Conservation (phyloP, 148 eudicot species). For the Diospyros lotus region DNA sequence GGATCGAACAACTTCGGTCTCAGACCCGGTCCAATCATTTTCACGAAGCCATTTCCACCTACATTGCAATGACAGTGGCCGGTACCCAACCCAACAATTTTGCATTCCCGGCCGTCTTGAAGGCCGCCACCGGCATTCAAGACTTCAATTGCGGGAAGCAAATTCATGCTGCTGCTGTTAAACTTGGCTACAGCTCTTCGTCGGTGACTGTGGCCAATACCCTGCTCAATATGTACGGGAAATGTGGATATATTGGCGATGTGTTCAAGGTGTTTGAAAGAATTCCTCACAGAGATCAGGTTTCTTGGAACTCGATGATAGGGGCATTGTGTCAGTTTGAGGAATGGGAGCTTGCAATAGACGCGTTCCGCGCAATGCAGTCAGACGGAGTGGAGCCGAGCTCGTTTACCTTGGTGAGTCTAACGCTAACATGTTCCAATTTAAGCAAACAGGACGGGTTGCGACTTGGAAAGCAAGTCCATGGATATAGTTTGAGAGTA, state of each 20-base stretch:
- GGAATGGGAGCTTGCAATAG: conserved; percentile 66
- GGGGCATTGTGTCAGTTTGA: conserved; percentile 55
- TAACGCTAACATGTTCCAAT: conserved; percentile 59
- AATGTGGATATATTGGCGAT: conserved; percentile 50
- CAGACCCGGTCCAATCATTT: conserved; percentile 49
- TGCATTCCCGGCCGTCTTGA: conserved; percentile 62
- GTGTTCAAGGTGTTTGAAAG: conserved; percentile 61
- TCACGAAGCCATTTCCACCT: conserved; percentile 56
- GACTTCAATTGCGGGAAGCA: conserved; percentile 55
- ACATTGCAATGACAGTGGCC: conserved; percentile 46
- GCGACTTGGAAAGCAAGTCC: conserved; percentile 74
- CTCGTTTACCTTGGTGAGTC: conserved; percentile 77
- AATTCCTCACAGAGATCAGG: conserved; percentile 65
- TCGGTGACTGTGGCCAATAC: conserved; percentile 64
- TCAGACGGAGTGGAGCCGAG: conserved; percentile 41
- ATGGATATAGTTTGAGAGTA: conserved; percentile 62
- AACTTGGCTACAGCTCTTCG: conserved; percentile 44
- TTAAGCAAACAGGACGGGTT: conserved; percentile 37
- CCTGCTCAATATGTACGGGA: conserved; percentile 62
- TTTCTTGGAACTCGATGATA: conserved; percentile 84
- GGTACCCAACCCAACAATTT: conserved; percentile 54
- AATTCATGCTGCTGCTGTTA: conserved; percentile 53
- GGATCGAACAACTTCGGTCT: conserved; percentile 62
- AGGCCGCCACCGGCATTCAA: conserved; percentile 48
- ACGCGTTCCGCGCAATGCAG: conserved; percentile 57